These are phyloP conservation scores for Peronospora destructor DNA, from an alignment of 352 stramenopile species.

Conservation along the genomic window DNA sequence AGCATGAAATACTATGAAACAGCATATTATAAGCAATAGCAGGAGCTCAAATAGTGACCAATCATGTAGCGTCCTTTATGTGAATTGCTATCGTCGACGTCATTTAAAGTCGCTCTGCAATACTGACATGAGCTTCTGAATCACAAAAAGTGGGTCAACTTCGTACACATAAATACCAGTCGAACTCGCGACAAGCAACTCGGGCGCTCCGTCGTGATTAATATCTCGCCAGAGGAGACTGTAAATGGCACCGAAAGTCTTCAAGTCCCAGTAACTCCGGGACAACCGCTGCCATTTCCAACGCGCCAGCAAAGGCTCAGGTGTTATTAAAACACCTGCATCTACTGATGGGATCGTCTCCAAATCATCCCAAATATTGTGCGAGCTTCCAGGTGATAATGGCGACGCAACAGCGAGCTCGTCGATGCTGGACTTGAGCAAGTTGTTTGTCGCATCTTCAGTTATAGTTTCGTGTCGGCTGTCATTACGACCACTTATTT, in stretches of 20 bases:
- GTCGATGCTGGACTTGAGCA: neutral
- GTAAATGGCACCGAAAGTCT: constrained; percentile 65
- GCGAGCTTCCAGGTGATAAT: constrained; percentile 13
- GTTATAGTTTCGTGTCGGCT: neutral
- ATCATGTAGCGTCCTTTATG: neutral
- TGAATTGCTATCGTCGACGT: no score
- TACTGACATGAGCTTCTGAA: constrained; percentile 26
- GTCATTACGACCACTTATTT: neutral
- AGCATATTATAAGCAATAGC: constrained; percentile 8
- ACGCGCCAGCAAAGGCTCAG: constrained; percentile 1
- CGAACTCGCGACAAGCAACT: constrained; percentile 56
- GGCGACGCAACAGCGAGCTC: constrained; percentile 6
- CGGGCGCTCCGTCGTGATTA: constrained; percentile 54
- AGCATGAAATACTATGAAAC: constrained; percentile 1
- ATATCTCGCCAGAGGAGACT: constrained; percentile 61
- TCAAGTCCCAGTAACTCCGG: constrained; percentile 33
- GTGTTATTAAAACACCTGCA: neutral
- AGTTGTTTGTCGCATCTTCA: constrained; percentile 6
- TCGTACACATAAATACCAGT: constrained; percentile 68
- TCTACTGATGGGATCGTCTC: constrained; percentile 11
- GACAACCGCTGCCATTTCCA: constrained; percentile 35
- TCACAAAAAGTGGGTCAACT: constrained; percentile 36
- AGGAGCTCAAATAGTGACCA: constrained; percentile 1
- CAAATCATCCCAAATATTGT: constrained; percentile 26
- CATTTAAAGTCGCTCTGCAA: constrained; percentile 2